Percentiles rank a stretch among this genome's conserved stretches.
phyloP scores from a whole-genome alignment of 2,329 filamentous ascomycete genomes.

The Penicillium corylophilum region DNA sequence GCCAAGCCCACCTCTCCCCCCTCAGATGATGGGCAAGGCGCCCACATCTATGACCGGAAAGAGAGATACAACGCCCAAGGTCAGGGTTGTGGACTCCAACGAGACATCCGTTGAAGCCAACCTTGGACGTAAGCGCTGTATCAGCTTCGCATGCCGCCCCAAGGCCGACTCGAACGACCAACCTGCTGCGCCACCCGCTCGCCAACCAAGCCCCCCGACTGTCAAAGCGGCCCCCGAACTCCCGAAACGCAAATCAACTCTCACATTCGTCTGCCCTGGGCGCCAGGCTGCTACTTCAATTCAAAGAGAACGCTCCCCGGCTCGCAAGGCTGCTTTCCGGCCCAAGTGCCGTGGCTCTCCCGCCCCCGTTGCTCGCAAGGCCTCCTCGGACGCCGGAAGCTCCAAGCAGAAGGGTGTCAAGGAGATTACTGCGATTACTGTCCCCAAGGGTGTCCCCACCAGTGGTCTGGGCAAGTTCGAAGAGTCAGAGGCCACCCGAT shows the following conservation, averaged over 20 bases:
- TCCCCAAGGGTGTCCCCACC: slow-evolving; percentile 31
- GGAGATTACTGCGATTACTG: slow-evolving; percentile 12
- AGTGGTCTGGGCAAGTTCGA: slow-evolving; percentile 42
- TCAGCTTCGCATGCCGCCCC: slow-evolving; percentile 83
- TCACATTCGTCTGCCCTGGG: slow-evolving; percentile 50
- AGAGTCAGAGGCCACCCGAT: slow-evolving; percentile 51
- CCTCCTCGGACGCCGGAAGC: slow-evolving; percentile 19
- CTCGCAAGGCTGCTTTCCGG: slow-evolving; percentile 23
- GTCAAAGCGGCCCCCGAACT: slow-evolving; percentile 24
- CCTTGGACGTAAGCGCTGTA: slow-evolving; percentile 77
- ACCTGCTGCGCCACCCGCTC: slow-evolving; percentile 22
- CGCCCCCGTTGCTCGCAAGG: slow-evolving; percentile 36
- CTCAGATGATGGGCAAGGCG: slow-evolving; percentile 33
- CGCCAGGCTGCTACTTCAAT: slow-evolving; percentile 27
- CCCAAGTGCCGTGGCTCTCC: slow-evolving; percentile 41
- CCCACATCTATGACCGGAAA: slow-evolving; percentile 13
- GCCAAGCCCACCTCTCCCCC: slow-evolving; percentile 77
- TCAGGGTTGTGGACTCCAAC: slow-evolving; percentile 35
- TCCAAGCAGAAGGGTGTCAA: slow-evolving; percentile 6
- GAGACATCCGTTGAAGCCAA: slow-evolving; percentile 63
- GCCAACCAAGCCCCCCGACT: slow-evolving; percentile 25
- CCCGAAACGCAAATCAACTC: slow-evolving; percentile 44
- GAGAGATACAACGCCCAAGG: slow-evolving; percentile 22
- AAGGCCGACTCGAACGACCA: slow-evolving; percentile 53
- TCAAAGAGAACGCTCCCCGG: slow-evolving; percentile 28